These are phyloP conservation scores for Coprinopsis strossmayeri DNA, from an alignment of 768 basidiomycete species.

Conservation along the genomic window DNA sequence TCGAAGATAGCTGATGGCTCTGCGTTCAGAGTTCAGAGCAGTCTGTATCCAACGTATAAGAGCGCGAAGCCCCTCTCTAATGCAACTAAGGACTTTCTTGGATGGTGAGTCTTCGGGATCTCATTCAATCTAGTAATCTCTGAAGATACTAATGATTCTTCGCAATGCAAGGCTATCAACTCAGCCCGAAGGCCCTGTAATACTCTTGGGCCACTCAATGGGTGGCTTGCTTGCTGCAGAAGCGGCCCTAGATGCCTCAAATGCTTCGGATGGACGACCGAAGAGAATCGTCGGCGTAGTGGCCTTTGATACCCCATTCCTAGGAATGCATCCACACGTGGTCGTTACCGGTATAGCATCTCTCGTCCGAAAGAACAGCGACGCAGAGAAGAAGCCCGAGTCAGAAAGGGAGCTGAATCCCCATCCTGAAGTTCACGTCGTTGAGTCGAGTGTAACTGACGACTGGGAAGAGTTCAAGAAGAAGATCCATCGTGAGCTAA, in stretches of 20 bases:
- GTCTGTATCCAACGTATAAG: slow-evolving; percentile 57
- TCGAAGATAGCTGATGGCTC: slow-evolving; percentile 26
- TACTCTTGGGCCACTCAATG: slow-evolving; percentile 55
- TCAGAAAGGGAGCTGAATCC: slow-evolving; percentile 39
- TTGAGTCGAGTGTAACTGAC: slow-evolving; percentile 39
- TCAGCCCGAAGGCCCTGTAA: slow-evolving; percentile 49
- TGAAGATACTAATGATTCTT: not conserved
- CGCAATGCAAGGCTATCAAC: slow-evolving; percentile 39
- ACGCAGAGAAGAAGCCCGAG: slow-evolving; percentile 18
- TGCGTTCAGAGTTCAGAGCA: slow-evolving; percentile 35
- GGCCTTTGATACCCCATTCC: slow-evolving; percentile 54
- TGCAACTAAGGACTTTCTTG: slow-evolving; percentile 47
- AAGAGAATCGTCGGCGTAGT: slow-evolving; percentile 45
- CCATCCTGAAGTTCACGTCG: slow-evolving; percentile 34
- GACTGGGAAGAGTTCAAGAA: slow-evolving; percentile 43
- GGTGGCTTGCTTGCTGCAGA: slow-evolving; percentile 55
- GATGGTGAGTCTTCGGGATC: slow-evolving; percentile 31
- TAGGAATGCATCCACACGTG: slow-evolving; percentile 60
- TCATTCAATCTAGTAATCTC: not conserved
- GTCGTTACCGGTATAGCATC: slow-evolving; percentile 51
- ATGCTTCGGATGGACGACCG: slow-evolving; percentile 24
- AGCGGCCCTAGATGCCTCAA: slow-evolving; percentile 39
- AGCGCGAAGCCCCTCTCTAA: slow-evolving; percentile 44
- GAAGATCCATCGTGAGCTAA: slow-evolving; percentile 20
- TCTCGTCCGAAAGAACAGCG: slow-evolving; percentile 33